Conservation (phyloP, 768 basidiomycete species). For the Phaffia tasmanica region DNA sequence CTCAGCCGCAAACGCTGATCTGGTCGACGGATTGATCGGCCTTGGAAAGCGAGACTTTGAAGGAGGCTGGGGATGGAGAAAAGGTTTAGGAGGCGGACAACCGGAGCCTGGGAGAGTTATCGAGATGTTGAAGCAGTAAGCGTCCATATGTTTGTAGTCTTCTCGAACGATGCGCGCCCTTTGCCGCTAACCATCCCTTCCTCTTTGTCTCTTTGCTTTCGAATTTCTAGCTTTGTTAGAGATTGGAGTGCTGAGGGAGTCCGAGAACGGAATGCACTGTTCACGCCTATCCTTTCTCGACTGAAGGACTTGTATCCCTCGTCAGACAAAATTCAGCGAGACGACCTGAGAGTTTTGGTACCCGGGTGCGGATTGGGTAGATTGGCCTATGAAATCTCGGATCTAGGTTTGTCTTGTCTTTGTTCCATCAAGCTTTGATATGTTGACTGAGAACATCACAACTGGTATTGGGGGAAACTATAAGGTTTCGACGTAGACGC, state of each 20-base stretch:
- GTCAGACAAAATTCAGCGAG: neutral
- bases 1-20: neutral
- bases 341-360: neutral
- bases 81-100: slow-evolving; percentile 1
- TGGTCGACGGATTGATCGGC: slow-evolving; percentile 5
- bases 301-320: neutral
- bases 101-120: neutral
- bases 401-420: neutral
- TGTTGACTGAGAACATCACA: too few relatives aligned
- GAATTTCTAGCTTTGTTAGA: neutral
- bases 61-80: slow-evolving; percentile 5
- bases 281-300: neutral
- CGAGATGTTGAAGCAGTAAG: slow-evolving; percentile 13
- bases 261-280: slow-evolving; percentile 8
- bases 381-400: slow-evolving; percentile 12
- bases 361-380: slow-evolving; percentile 3
- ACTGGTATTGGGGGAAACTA: too few relatives aligned
- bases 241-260: slow-evolving; percentile 7
- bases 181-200: neutral
- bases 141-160: neutral
- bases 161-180: neutral
- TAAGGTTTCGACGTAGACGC: too few relatives aligned
- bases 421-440: too few relatives aligned
- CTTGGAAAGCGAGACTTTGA: neutral
- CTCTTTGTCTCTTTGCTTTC: neutral